A percentile compares a stretch with the other conserved stretches of the same genome.
Conservation (phyloP, 805 yeast genomes). For the Danielozyma ontarioensis region DNA sequence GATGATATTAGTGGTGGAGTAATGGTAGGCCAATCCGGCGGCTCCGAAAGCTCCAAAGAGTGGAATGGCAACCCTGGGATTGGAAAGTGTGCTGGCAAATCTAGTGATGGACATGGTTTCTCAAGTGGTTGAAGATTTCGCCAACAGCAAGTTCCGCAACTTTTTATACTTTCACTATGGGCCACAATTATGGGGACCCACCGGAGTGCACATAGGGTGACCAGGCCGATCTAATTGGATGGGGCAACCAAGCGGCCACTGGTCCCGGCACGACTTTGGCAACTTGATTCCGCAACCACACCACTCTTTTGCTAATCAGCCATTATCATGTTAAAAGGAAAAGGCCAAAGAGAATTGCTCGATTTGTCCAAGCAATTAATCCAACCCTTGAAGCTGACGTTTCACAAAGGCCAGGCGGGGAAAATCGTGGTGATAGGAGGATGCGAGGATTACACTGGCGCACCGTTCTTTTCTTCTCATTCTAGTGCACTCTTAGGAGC, state of each 20-base stretch:
- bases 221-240: too few species aligned
- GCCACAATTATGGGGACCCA: too few species aligned
- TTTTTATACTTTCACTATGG: too few species aligned
- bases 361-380: slow-evolving; percentile 49
- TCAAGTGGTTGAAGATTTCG: too few species aligned
- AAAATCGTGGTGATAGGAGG: slow-evolving; percentile 88
- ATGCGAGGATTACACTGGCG: slow-evolving; percentile 93
- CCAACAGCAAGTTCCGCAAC: too few species aligned
- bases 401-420: slow-evolving; percentile 93
- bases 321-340: slow-evolving; percentile 9
- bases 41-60: slow-evolving; percentile 27
- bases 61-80: slow-evolving; percentile 24
- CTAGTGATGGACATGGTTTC: slow-evolving; percentile 17
- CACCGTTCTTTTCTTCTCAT: slow-evolving; percentile 87
- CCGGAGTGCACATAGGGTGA: too few species aligned
- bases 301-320: neutral
- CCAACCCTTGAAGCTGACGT: slow-evolving; percentile 68
- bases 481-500: slow-evolving; percentile 82
- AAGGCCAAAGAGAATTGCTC: slow-evolving; percentile 41
- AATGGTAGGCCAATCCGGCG: slow-evolving; percentile 28
- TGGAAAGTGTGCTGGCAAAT: slow-evolving; percentile 18
- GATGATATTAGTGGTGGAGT: slow-evolving; percentile 15
- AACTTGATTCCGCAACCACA: too few species aligned
- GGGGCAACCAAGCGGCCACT: too few species aligned
- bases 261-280: too few species aligned